Evolutionary conservation across 2,329 filamentous ascomycete species (phyloP).

Genomic region (Claviceps digitariae): DNA sequence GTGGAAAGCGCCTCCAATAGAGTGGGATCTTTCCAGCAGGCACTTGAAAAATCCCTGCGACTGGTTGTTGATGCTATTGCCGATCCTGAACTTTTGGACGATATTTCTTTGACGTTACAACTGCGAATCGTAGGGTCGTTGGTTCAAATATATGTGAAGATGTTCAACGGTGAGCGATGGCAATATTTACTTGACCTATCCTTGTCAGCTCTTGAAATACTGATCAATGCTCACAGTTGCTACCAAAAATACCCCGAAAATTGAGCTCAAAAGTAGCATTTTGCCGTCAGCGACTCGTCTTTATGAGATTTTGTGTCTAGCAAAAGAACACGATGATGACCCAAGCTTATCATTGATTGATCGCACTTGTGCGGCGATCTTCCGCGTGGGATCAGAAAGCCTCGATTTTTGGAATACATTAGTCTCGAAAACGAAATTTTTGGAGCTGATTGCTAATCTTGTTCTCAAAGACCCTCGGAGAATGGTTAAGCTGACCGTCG

Average conservation of each 20-base stretch:
- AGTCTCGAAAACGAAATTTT: slow-evolving; percentile 11
- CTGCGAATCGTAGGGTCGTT: slow-evolving; percentile 16
- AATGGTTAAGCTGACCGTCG: slow-evolving; percentile 16
- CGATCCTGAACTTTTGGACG: slow-evolving; percentile 37
- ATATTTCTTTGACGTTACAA: slow-evolving; percentile 12
- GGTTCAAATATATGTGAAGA: slow-evolving; percentile 15
- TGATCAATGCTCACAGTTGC: neutral
- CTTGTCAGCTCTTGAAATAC: neutral
- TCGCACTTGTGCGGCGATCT: slow-evolving; percentile 14
- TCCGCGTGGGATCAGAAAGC: slow-evolving; percentile 16
- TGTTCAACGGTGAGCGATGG: slow-evolving; percentile 13
- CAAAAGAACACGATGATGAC: slow-evolving; percentile 12
- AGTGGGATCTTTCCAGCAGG: slow-evolving; percentile 9
- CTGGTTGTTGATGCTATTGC: slow-evolving; percentile 49
- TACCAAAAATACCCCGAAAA: neutral
- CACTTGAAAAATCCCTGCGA: slow-evolving; percentile 29
- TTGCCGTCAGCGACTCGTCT: slow-evolving; percentile 7
- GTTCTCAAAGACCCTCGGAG: slow-evolving; percentile 16
- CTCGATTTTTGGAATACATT: slow-evolving; percentile 17
- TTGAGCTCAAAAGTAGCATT: slow-evolving; percentile 4
- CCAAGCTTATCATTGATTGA: slow-evolving; percentile 13
- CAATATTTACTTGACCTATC: neutral
- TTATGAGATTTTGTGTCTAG: slow-evolving; percentile 14
- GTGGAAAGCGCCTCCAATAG: neutral
- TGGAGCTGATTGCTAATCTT: slow-evolving; percentile 11